Base-by-base conservation (phyloP, 176 grass and related monocot genomes). In the Oryza coarctata region DNA sequence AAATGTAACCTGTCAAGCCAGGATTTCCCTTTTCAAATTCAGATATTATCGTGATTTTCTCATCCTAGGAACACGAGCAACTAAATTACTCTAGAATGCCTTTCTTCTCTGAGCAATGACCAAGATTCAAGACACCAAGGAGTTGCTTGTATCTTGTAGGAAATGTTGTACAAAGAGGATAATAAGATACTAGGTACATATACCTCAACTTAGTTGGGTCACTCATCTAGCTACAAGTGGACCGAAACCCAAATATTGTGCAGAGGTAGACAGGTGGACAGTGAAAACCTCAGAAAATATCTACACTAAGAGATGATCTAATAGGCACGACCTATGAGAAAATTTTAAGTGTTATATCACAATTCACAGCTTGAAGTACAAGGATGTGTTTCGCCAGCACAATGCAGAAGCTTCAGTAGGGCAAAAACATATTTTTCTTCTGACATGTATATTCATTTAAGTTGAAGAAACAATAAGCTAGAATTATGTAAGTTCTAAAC, bases 31-130 rank as follows among this genome's bases (percentile, higher is more conserved):
- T 23, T 82, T 36, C 6, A 22, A 73, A 13, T 73, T 73, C 38
- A 34, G 28, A 11, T 47, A 20, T 63, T 27, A 14, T 64, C 20
- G 20, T 73, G 52, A 28, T 62, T 34, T 49, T 31, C 28, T 39
- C n/a, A 71, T 71, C 35, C 33, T 58, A 60, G 0, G 28, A 73
- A 36, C 45, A 82, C 11, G 73, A 45, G 57, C 45, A 31, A 73
- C 43, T 43, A 27, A 35, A 63, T 63, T 62, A 82, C 68, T 71
- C 25, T 61, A 70, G 9, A 80, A 60, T 57, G 47, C 27, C 68
- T 82, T 45, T 20, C 27, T 72, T 44, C 14, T 20, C 38, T 2
- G 63, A 43, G 31, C 28, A 67, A 33, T 20, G 23, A 39, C 28
- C 78, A 70, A 70, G 47, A 27, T 81, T 70, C 1, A 39, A 4